Conservation (phyloP, 139 green algal species). For the Micromonas commoda region DNA sequence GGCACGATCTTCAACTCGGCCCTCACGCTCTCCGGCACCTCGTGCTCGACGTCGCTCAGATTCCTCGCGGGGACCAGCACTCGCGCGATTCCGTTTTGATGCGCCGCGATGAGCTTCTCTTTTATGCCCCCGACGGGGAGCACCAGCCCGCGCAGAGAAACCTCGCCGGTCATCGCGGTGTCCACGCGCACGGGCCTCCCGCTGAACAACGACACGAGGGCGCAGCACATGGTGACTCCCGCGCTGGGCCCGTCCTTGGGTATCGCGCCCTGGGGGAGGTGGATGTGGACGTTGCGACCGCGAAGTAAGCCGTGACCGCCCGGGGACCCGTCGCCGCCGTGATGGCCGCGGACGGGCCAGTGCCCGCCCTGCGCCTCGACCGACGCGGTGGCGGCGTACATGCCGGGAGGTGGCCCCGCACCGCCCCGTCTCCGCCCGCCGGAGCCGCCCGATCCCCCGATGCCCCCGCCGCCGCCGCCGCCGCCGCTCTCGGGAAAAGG, state of each 20-base stretch:
- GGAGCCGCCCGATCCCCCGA: neutral
- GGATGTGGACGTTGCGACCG: constrained; percentile 59
- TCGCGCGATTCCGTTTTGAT: constrained; percentile 42
- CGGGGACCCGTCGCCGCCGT: too few relatives aligned
- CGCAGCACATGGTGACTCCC: constrained; percentile 63
- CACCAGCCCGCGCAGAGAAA: constrained; percentile 54
- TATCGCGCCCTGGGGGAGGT: constrained; percentile 62
- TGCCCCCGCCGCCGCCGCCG: neutral
- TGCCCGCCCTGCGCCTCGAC: too few relatives aligned
- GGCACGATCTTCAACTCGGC: constrained; percentile 30
- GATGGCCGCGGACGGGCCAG: too few relatives aligned
- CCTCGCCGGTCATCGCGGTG: constrained; percentile 50
- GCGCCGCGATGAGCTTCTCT: constrained; percentile 42
- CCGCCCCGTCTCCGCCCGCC: constrained; percentile 9
- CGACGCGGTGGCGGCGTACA: neutral
- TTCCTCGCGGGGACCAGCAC: constrained; percentile 38
- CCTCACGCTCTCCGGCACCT: constrained; percentile 32
- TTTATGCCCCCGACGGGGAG: constrained; percentile 57
- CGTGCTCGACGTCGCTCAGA: constrained; percentile 34
- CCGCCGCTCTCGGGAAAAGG: neutral
- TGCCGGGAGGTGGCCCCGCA: neutral
- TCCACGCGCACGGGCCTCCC: constrained; percentile 41
- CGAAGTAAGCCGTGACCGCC: constrained; percentile 22
- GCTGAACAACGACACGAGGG: constrained; percentile 55
- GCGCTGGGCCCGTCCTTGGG: constrained; percentile 60